These are phyloP conservation scores for Casuarina cunninghamiana DNA, from an alignment of 306 rosid species.

Conservation along the genomic window DNA sequence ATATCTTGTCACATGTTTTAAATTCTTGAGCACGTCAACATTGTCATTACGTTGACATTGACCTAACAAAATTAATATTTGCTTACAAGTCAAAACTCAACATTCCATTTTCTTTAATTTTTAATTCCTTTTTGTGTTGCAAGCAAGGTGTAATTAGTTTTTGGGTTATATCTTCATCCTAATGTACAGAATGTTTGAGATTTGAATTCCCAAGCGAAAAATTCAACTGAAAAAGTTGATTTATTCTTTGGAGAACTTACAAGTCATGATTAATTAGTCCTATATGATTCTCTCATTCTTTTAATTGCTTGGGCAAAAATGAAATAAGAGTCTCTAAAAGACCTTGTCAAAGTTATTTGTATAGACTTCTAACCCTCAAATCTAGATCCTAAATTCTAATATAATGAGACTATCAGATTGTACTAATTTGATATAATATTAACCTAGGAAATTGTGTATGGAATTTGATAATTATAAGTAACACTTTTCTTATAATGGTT, in stretches of 20 bases:
- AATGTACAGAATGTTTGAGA: neutral
- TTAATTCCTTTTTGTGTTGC: neutral
- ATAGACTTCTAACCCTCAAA: no score
- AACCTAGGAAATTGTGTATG: no score
- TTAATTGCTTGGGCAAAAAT: no score
- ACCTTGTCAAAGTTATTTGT: no score
- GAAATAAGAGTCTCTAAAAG: no score
- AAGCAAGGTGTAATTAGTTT: neutral
- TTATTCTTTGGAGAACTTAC: neutral
- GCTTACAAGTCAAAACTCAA: conserved; percentile 38
- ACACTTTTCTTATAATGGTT: no score
- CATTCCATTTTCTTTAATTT: neutral
- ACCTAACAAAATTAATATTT: conserved; percentile 14
- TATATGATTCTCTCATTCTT: no score
- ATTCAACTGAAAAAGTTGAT: neutral
- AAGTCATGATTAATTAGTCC: no score
- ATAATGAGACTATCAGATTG: no score
- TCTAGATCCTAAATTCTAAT: no score
- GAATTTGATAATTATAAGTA: no score
- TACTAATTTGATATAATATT: no score
- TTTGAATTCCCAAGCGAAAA: neutral
- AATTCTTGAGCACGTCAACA: conserved; percentile 28
- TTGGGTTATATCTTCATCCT: neutral
- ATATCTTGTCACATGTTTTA: conserved; percentile 33
- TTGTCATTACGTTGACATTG: conserved; percentile 27